These are phyloP conservation scores for Suillus luteus DNA, from an alignment of 768 basidiomycete genomes.

Conservation along the genomic window DNA sequence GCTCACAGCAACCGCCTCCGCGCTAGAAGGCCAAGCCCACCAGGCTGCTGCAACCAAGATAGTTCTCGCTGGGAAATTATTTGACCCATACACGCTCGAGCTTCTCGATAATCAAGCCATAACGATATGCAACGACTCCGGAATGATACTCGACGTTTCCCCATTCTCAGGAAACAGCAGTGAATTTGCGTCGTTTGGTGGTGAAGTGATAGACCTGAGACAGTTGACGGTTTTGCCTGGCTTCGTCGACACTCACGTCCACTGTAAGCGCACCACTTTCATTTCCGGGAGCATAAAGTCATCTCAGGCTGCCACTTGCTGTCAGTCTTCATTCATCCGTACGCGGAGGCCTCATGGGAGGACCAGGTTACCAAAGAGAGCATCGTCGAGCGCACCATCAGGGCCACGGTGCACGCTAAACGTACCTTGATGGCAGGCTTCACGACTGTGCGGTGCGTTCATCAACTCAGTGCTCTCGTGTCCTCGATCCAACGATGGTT, in stretches of 20 bases:
- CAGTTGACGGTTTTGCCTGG: slow-evolving; percentile 54
- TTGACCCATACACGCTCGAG: slow-evolving; percentile 45
- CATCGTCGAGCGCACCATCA: slow-evolving; percentile 57
- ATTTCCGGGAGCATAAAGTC: slow-evolving; percentile 1
- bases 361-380: slow-evolving; percentile 63
- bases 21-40: slow-evolving; percentile 3
- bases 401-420: slow-evolving; percentile 61
- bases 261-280: slow-evolving; percentile 39
- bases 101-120: slow-evolving; percentile 50
- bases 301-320: not conserved
- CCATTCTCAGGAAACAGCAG: slow-evolving; percentile 15
- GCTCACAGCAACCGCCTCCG: not conserved
- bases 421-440: slow-evolving; percentile 62
- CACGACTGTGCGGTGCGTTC: slow-evolving; percentile 56
- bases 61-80: slow-evolving; percentile 50
- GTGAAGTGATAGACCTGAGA: slow-evolving; percentile 46
- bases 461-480: not conserved
- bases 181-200: slow-evolving; percentile 16
- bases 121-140: slow-evolving; percentile 46
- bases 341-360: slow-evolving; percentile 59
- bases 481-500: not conserved
- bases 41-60: slow-evolving; percentile 14
- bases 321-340: slow-evolving; percentile 62
- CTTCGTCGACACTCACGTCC: slow-evolving; percentile 59
- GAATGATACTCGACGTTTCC: slow-evolving; percentile 50